Evolutionary conservation across 2,329 filamentous ascomycete genomes (phyloP), one percentile per base, ranked within the genome.

Genomic region (Colletotrichum somersetense): DNA sequence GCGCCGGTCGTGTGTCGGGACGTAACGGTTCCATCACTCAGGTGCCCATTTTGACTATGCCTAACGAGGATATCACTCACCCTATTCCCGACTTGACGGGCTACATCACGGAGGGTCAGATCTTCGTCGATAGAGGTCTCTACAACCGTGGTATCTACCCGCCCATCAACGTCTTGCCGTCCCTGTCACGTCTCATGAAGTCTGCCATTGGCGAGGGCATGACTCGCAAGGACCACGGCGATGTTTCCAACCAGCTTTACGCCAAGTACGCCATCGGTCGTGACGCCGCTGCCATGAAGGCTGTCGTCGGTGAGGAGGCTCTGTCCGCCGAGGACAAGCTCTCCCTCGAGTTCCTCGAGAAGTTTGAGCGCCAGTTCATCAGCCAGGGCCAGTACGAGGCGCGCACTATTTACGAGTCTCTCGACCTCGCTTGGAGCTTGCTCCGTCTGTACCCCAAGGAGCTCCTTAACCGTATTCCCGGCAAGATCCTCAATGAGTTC

Each of bases 251-350:
- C 88, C 96, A 99, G 88, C 90, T 99, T 75, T 99, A 99, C 83
- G 96, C 96, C 85, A 99, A 99, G 86, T 99, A 99, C 83, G 96
- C 96, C 83, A 98, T 99, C 81, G 96, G 96, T 81, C 95, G 96
- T 89, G 96, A 99, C 80, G 96, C 96, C 26, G 96, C 97, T 48
- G 93, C 95, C 81, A 99, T 99, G 96, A 99, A 98, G 88, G 96
- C 96, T 73, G 96, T 99, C 83, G 96, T 99, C 72, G 96, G 96
- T 85, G 97, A 99, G 85, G 96, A 99, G 83, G 96, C 96, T 44
- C 85, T 99, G 80, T 97, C 95, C 38, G 89, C 93, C 66, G 96
- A 99, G 85, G 96, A 99, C 86, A 98, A 98, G 87, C 90, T 98
- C 71, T 97, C 96, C 11, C 90, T 99, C 48, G 96, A 99, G 83